These are phyloP conservation scores for Stylosanthes scabra DNA, from an alignment of 331 rosid species.

Conservation along the genomic window DNA sequence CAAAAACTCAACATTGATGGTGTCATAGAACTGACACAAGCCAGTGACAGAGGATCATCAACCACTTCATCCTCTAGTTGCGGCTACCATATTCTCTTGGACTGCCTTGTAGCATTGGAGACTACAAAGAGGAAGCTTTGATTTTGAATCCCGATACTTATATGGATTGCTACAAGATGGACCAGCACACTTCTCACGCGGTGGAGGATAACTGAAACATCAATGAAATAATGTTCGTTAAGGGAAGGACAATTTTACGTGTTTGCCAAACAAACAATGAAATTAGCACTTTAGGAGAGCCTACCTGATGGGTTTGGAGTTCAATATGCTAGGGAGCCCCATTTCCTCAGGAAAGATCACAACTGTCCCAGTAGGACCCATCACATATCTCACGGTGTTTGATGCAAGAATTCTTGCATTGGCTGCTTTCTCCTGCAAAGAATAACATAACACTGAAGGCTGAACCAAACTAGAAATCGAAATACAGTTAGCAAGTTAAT, in stretches of 20 bases:
- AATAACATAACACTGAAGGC: constrained; percentile 30
- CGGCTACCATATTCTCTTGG: constrained; percentile 38
- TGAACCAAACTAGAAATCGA: constrained; percentile 27
- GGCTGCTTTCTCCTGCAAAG: constrained; percentile 84
- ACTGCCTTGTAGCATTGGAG: constrained; percentile 77
- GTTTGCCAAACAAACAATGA: constrained; percentile 32
- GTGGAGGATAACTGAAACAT: constrained; percentile 79
- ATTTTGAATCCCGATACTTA: constrained; percentile 78
- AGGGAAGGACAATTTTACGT: constrained; percentile 17
- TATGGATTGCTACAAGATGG: constrained; percentile 73
- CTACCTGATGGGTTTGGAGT: constrained; percentile 67
- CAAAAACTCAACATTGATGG: constrained; percentile 38
- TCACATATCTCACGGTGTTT: constrained; percentile 71
- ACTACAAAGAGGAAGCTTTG: constrained; percentile 87
- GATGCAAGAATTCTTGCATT: constrained; percentile 64
- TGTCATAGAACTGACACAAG: constrained; percentile 32
- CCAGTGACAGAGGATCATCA: constrained; percentile 12
- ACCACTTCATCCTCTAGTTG: constrained; percentile 44
- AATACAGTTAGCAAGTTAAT: constrained; percentile 16
- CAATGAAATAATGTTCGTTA: constrained; percentile 21
- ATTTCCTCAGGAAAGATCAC: constrained; percentile 82
- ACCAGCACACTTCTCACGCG: constrained; percentile 73
- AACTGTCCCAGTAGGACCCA: constrained; percentile 75
- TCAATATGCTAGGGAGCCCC: constrained; percentile 79
- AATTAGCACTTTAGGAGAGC: constrained; percentile 25